phyloP scores from a whole-genome alignment of 768 basidiomycete species.

The Xerocomellus chrysenteron region DNA sequence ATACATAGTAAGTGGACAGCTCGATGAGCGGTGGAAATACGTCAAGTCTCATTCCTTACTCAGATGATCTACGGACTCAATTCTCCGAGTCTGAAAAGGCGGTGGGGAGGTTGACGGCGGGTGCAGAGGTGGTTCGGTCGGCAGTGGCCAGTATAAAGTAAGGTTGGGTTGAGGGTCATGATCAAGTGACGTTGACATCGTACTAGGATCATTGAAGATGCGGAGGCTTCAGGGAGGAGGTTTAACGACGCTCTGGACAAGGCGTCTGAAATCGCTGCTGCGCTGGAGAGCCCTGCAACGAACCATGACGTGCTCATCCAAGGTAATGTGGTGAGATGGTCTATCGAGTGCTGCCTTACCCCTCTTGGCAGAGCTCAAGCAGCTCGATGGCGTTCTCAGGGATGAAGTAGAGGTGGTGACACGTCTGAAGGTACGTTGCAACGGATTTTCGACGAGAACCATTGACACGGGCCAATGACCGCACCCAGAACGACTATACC shows the following conservation, averaged over 20 bases:
- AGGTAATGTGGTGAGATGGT: conserved; percentile 36
- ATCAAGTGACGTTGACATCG: background rate
- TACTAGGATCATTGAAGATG: conserved; percentile 58
- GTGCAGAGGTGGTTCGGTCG: conserved; percentile 57
- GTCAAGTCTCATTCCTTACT: background rate
- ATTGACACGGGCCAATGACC: background rate
- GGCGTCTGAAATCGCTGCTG: conserved; percentile 48
- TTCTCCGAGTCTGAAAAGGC: conserved; percentile 55
- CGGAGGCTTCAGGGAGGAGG: conserved; percentile 50
- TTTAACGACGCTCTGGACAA: conserved; percentile 61
- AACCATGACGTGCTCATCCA: conserved; percentile 52
- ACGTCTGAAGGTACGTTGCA: conserved; percentile 48
- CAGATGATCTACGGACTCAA: conserved; percentile 59
- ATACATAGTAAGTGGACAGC: conserved; percentile 57
- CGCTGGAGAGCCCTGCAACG: conserved; percentile 54
- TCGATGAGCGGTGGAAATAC: background rate
- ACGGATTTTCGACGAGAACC: background rate
- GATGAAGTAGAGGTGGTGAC: conserved; percentile 58
- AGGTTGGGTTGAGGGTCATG: conserved; percentile 9
- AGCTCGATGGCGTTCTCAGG: conserved; percentile 60
- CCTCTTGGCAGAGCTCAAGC: conserved; percentile 54
- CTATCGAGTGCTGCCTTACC: background rate
- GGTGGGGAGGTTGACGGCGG: conserved; percentile 53
- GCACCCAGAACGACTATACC: conserved; percentile 65
- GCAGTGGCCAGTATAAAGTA: conserved; percentile 49